Base-by-base conservation (phyloP, 192 early-diverging fungal genomes). In the Coemansia umbellata region DNA sequence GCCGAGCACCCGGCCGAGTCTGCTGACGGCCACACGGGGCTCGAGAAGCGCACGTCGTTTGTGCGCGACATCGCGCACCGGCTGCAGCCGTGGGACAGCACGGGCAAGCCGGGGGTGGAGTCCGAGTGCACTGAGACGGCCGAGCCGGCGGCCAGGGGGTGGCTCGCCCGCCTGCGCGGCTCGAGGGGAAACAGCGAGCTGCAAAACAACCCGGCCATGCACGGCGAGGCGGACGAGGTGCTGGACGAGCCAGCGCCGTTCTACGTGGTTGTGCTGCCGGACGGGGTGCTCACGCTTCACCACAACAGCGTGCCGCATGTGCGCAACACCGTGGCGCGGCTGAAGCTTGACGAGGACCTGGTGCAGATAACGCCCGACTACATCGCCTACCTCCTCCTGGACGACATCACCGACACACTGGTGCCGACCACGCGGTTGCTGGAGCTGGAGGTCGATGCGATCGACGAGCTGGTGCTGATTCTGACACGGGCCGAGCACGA, bases 391-490 rank as follows among this genome's bases (percentile, higher is more conserved):
- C 88, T 92, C 8, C 58, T 98, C 4, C 78, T 98, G 54, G 95
- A 98, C 66, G 92, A 94, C 53, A 90, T 98, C 50, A 93, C 90
- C 0, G 95, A 98, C 61, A 83, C 84, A 9, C 92, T 97, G 69
- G 87, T 91, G 42, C 93, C 94, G 13, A 75, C 91, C 8, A 84
- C 96, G 44, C 74, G 84, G 43, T 68, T 87, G 31, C 88, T 98
- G 59, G 96, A 98, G 71, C 80, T 90, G 36, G 94, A 98, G 70
- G 96, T 97, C 3, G 93, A 95, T 50, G 84, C 89, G 0, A 92
- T 98, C 56, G 94, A 98, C 58, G 96, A 98, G 58, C 66, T 97
- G 5, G 92, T 97, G 6, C 70, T 98, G 22, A 87, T 97, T 17
- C 67, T 95, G 31, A 87, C 90, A 24, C 87, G 93, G 56, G 85